These are phyloP conservation scores for Dictyostelium discoideum DNA, from an alignment of 78 protist species.

Conservation along the genomic window DNA sequence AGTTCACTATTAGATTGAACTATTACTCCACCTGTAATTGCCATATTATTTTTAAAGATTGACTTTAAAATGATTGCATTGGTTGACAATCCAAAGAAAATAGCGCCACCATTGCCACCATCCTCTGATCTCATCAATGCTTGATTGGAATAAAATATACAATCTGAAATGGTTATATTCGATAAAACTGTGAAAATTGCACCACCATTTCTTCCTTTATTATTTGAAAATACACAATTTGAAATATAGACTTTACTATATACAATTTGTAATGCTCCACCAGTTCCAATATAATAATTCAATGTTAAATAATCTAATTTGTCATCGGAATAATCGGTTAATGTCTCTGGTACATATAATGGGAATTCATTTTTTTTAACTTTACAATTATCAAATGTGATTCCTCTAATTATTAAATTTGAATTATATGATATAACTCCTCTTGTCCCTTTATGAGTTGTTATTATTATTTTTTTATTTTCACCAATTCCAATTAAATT, in stretches of 20 bases:
- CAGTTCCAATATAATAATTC: background rate
- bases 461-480: background rate
- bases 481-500: slow-evolving; percentile 2
- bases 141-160: background rate
- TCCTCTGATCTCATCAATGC: background rate
- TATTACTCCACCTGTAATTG: background rate
- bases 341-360: background rate
- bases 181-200: background rate
- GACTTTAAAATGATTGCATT: background rate
- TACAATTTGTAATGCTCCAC: background rate
- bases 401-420: background rate
- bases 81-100: background rate
- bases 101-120: slow-evolving; percentile 19
- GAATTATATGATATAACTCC: background rate
- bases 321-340: background rate
- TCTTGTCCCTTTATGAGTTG: background rate
- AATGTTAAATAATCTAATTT: background rate
- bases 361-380: background rate
- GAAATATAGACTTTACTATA: background rate
- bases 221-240: background rate
- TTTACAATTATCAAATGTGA: background rate
- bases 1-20: background rate
- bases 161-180: background rate
- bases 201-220: slow-evolving; percentile 14
- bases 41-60: background rate